Conservation (phyloP, 176 grass and related monocot genomes). For the Hsuehochloa calcarea region DNA sequence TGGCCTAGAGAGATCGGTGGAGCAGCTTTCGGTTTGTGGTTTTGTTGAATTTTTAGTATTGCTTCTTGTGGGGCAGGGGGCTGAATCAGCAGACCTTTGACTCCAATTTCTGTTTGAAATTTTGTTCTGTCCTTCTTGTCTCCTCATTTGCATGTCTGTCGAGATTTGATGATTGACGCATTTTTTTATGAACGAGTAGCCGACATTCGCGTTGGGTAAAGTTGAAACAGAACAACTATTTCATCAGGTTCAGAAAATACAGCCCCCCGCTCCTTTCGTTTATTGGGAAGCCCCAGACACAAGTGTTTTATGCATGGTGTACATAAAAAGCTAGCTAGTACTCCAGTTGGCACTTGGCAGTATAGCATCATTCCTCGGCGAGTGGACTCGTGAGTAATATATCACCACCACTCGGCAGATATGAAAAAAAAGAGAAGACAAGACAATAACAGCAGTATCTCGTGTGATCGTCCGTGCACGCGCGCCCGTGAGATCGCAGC, state of each 20-base stretch:
- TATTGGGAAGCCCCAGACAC: neutral
- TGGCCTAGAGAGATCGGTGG: neutral
- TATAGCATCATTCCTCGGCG: neutral
- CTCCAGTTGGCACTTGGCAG: neutral
- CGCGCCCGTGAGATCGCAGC: neutral
- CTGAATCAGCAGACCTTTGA: conserved; percentile 51
- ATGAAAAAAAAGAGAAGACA: too few species aligned
- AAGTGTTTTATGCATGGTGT: neutral
- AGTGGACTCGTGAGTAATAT: neutral
- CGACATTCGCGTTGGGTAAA: neutral
- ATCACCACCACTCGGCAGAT: too few species aligned
- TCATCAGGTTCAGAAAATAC: neutral
- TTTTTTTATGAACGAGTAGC: neutral
- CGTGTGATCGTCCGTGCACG: neutral
- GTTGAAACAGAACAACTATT: neutral
- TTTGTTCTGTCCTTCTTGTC: conserved; percentile 13
- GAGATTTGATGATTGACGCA: conserved; percentile 19
- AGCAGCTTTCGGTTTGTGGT: conserved; percentile 43
- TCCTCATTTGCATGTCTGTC: conserved; percentile 7
- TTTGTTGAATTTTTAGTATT: neutral
- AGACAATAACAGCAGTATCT: too few species aligned
- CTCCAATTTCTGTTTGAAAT: conserved; percentile 23
- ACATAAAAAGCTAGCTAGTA: neutral
- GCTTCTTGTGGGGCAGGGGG: neutral
- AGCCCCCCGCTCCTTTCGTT: neutral